These are phyloP conservation scores for Trichoderma atrobrunneum DNA, from an alignment of 2,329 filamentous ascomycete genomes.

Conservation along the genomic window DNA sequence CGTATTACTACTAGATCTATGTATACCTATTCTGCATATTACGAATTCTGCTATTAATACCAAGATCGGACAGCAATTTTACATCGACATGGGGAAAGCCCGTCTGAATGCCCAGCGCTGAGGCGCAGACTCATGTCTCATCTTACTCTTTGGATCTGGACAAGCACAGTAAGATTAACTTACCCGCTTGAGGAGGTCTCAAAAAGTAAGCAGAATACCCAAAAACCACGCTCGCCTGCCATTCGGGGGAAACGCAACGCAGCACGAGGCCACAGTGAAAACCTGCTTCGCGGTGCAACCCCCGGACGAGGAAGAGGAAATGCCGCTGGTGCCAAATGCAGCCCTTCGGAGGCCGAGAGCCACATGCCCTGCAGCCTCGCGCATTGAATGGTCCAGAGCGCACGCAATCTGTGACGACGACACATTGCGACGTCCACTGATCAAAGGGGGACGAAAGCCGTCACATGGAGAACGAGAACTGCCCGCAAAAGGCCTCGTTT, in stretches of 20 bases:
- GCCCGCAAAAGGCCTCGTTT: not conserved
- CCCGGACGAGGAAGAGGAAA: not conserved
- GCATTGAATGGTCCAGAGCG: not conserved
- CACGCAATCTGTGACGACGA: slow-evolving; percentile 17
- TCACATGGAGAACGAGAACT: not conserved
- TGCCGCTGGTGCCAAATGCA: slow-evolving; percentile 13
- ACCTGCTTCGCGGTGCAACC: not conserved
- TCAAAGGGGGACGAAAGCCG: not conserved
- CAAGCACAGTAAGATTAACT: not conserved
- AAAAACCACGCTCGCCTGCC: not conserved
- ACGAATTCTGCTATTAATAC: not conserved
- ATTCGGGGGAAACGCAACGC: not conserved
- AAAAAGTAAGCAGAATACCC: not conserved
- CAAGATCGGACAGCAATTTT: not conserved
- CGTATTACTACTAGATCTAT: not conserved
- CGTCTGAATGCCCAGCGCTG: not conserved
- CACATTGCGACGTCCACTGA: not conserved
- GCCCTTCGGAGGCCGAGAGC: slow-evolving; percentile 9
- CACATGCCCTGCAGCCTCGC: slow-evolving; percentile 12
- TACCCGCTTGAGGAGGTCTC: not conserved
- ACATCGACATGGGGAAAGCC: slow-evolving; percentile 7
- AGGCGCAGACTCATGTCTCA: slow-evolving; percentile 12
- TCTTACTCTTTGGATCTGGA: slow-evolving; percentile 1
- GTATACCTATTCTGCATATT: not conserved
- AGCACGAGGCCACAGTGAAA: not conserved